Base-by-base conservation (phyloP, 2,329 filamentous ascomycete genomes). In the Curvularia spicifera region DNA sequence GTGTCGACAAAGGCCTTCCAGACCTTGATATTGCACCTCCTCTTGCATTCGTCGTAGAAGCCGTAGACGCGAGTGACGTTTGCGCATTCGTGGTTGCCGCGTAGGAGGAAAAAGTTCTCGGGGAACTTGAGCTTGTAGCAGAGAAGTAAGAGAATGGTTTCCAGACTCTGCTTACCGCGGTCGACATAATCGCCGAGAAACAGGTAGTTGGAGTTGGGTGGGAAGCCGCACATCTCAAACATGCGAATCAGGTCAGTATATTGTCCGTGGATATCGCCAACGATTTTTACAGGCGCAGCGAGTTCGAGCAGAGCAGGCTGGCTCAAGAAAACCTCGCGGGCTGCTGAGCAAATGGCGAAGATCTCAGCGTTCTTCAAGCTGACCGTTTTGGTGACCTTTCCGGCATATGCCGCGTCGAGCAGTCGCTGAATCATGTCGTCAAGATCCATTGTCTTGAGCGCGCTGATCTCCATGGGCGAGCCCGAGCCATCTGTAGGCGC, bases 181-280 rank as follows among this genome's bases (percentile, higher is more conserved):
- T 98, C 94, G 71, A 98, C 94, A 75, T 98, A 98, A 77, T 98
- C 94, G 51, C 94, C 94, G 4, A 98, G 83, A 79, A 97, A 98
- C 50, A 98, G 84, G 74, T 92, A 98, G 80, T 98, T 98, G 39
- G 93, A 87, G 61, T 86, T 89, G 1, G 94, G 94, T 7, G 94
- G 94, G 72, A 97, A 98, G 5, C 94, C 94, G 74, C 94, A 97
- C 93, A 97, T 97, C 78, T 98, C 94, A 72, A 98, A 98, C 85
- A 98, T 91, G 63, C 94, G 89, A 71, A 98, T 96, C 51, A 98
- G 81, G 77, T 98, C 94, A 10, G 93, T 96, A 77, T 97, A 98
- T 78, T 98, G 94, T 50, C 94, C 94, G 75, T 98, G 94, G 13
- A 98, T 92, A 75, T 98, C 94, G 50, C 94, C 94, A 28, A 98